Evolutionary conservation across 1,284 basidiomycete genomes (phyloP).

Genomic region (Golubevia pallescens): DNA sequence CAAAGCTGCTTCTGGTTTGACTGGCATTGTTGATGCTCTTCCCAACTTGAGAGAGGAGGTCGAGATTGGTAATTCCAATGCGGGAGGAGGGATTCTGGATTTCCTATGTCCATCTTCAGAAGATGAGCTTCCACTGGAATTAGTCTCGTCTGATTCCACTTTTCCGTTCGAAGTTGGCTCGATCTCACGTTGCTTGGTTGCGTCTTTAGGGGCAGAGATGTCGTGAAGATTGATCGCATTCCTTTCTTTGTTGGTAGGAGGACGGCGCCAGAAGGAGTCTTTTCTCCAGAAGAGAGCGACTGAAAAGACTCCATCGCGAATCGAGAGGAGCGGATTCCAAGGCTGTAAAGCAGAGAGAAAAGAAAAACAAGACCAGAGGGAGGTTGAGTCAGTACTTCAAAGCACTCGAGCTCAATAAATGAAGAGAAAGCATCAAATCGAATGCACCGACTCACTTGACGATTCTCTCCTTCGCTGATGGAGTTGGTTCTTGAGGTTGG

Average conservation of each 20-base stretch:
- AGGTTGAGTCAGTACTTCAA: constrained; percentile 16
- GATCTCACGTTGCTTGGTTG: constrained; percentile 1
- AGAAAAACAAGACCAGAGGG: background rate
- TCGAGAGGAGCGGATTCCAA: constrained; percentile 41
- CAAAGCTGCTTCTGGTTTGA: background rate
- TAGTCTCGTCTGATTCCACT: background rate
- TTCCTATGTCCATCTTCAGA: constrained; percentile 15
- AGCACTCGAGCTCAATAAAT: constrained; percentile 6
- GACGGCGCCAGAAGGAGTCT: constrained; percentile 44
- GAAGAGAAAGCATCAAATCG: background rate
- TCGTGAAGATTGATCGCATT: background rate
- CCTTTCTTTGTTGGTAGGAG: background rate
- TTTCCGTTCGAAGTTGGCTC: background rate
- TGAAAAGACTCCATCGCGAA: constrained; percentile 16
- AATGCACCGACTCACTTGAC: constrained; percentile 2
- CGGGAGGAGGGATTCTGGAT: constrained; percentile 19
- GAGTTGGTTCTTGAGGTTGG: background rate
- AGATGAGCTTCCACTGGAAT: constrained; percentile 1
- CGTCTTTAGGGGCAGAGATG: constrained; percentile 5
- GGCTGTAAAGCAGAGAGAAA: constrained; percentile 3
- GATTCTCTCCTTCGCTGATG: constrained; percentile 5
- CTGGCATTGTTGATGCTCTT: background rate
- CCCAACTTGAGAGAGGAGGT: background rate
- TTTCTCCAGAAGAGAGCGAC: constrained; percentile 36
- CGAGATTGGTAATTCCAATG: constrained; percentile 20